Percentiles rank a stretch among this genome's conserved stretches.
Evolutionary conservation across 768 basidiomycete genomes (phyloP).

Genomic region (Leccinum fibrillosum): DNA sequence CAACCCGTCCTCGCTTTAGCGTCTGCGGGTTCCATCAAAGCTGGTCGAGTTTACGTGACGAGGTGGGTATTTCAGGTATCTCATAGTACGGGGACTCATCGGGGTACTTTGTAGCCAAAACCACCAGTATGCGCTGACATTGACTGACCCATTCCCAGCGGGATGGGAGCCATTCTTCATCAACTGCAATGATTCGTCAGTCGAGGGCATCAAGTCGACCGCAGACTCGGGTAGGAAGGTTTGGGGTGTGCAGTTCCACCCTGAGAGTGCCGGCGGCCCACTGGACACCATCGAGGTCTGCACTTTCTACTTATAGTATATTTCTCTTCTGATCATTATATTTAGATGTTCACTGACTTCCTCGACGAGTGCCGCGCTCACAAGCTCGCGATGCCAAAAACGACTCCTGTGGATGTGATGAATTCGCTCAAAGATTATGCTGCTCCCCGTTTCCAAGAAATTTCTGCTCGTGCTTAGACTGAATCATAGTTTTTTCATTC

Average conservation of each 20-base stretch:
- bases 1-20: slow-evolving; percentile 96
- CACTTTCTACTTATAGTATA: background rate
- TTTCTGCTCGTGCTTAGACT: slow-evolving; percentile 30
- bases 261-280: slow-evolving; percentile 97
- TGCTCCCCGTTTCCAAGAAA: slow-evolving; percentile 16
- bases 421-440: slow-evolving; percentile 18
- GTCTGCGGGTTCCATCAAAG: slow-evolving; percentile 89
- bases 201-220: slow-evolving; percentile 98
- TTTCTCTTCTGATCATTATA: background rate
- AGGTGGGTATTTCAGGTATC: slow-evolving; percentile 44
- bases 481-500: background rate
- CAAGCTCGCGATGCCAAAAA: slow-evolving; percentile 32
- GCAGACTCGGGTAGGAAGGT: slow-evolving; percentile 82
- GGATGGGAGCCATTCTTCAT: slow-evolving; percentile 99
- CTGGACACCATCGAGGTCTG: slow-evolving; percentile 94
- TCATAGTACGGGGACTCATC: background rate
- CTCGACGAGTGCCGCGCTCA: slow-evolving; percentile 71
- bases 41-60: slow-evolving; percentile 96
- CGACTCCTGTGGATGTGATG: slow-evolving; percentile 13
- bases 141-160: slow-evolving; percentile 91
- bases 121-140: slow-evolving; percentile 94
- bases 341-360: slow-evolving; percentile 93
- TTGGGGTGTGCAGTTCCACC: slow-evolving; percentile 99
- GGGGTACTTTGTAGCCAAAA: slow-evolving; percentile 65
- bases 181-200: slow-evolving; percentile 98